Percentiles rank a stretch among this genome's conserved stretches.
Evolutionary conservation across 352 stramenopile genomes (phyloP).

Genomic region (Salisapilia sapeloensis): DNA sequence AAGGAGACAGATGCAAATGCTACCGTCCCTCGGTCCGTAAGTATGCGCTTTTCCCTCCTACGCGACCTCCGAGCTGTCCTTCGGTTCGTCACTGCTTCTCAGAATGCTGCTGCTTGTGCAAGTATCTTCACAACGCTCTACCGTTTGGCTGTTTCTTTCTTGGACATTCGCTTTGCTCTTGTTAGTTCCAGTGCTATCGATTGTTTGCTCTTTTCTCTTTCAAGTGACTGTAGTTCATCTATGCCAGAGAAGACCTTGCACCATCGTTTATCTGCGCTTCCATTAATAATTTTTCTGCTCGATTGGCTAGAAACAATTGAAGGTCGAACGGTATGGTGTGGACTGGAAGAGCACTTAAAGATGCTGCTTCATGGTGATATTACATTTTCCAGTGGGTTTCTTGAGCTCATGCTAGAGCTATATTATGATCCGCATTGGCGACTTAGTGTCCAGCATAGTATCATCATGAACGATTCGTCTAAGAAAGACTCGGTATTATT

Average conservation of each 20-base stretch:
- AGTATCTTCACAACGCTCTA: constrained; percentile 40
- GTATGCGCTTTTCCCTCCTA: constrained; percentile 59
- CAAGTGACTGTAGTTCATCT: constrained; percentile 11
- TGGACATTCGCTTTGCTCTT: constrained; percentile 56
- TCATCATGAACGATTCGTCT: constrained; percentile 72
- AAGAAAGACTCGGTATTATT: constrained; percentile 61
- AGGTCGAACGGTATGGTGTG: constrained; percentile 68
- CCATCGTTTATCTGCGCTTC: constrained; percentile 7
- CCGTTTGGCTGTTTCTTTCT: constrained; percentile 37
- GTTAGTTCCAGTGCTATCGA: constrained; percentile 67
- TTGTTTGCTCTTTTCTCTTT: constrained; percentile 40
- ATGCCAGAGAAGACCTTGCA: not conserved
- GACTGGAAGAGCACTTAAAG: constrained; percentile 59
- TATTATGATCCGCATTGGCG: constrained; percentile 50
- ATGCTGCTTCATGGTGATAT: constrained; percentile 54
- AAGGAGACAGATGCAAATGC: not conserved
- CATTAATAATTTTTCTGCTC: constrained; percentile 51
- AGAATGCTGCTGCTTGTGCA: constrained; percentile 24
- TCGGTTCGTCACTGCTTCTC: constrained; percentile 37
- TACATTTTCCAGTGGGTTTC: constrained; percentile 43
- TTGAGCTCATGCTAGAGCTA: constrained; percentile 77
- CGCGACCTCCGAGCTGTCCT: constrained; percentile 43
- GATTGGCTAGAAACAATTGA: constrained; percentile 73
- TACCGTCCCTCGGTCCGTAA: constrained; percentile 21
- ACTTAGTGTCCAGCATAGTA: constrained; percentile 52